Evolutionary conservation across 352 stramenopile genomes (phyloP), one percentile per base, ranked within the genome.

Genomic region (Pythium brassicae): DNA sequence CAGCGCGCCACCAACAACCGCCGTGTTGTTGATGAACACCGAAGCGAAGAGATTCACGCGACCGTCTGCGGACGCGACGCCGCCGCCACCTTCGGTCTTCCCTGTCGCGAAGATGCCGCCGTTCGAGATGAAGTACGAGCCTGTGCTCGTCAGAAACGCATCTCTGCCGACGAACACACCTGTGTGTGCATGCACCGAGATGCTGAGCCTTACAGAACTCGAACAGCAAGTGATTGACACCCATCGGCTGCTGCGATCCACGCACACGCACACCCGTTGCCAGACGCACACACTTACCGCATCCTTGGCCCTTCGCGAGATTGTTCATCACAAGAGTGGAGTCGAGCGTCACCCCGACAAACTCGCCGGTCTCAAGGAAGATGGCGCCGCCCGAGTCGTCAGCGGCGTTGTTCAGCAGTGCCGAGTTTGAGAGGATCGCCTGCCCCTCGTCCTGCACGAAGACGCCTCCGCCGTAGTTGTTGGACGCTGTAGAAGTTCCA

Each of bases 381-480:
- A 89, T 59, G 1, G 65, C 78, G 3, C 78, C 78, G 11, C 78
- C 78, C 0, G 76, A 79, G 50, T 87, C 78, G 40, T 89, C 78
- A 0, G 78, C 78, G 19, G 57, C 53, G 46, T 89, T 89, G 39
- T 73, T 56, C 1, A 59, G 60, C 11, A 89, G 19, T 5, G 61
- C 44, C n/a, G 66, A 78, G 10, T 45, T 50, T 1, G 60, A 26
- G 5, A 76, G 29, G 7, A 49, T 53, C 15, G 75, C 46, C 5
- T 49, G 51, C 6, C 57, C 61, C 3, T 62, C 66, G 22, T 69
- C 75, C 15, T 86, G 71, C 0, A 81, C 56, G 62, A 65, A 86
- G 20, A 86, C 58, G 0, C 68, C 78, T 9, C 78, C 78, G 11
- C 78, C 78, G 27, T 69, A 69, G 22, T 78, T 86, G 26, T 63